Conservation (phyloP, 2,329 filamentous ascomycete genomes). For the Cladosporium sphaerospermum region DNA sequence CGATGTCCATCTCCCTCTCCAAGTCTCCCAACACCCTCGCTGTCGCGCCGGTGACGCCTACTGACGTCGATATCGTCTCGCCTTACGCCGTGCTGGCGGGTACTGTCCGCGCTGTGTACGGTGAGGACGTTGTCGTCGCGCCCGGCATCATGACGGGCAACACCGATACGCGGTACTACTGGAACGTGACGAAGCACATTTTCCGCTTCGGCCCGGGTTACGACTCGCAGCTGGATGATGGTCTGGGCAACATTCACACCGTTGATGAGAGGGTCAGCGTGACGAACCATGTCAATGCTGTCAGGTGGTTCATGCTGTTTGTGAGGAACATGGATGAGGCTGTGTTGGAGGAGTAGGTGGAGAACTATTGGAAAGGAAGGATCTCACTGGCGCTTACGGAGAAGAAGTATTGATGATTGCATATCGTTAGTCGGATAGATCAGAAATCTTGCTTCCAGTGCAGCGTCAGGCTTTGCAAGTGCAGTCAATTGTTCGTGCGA, state of each 20-base stretch:
- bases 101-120: slow-evolving; percentile 40
- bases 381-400: no score
- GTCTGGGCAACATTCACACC: slow-evolving; percentile 29
- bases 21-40: slow-evolving; percentile 22
- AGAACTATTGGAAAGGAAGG: no score
- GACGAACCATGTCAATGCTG: slow-evolving; percentile 37
- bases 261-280: slow-evolving; percentile 31
- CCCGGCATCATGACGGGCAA: slow-evolving; percentile 34
- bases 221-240: slow-evolving; percentile 23
- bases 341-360: slow-evolving; percentile 20
- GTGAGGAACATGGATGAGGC: slow-evolving; percentile 42
- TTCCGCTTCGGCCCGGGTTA: slow-evolving; percentile 33
- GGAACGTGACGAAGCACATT: slow-evolving; percentile 31
- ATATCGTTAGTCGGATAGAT: no score
- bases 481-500: no score
- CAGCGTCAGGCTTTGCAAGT: no score
- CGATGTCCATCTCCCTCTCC: slow-evolving; percentile 28
- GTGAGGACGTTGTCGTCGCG: slow-evolving; percentile 33
- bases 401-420: no score
- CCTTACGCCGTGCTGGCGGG: slow-evolving; percentile 33
- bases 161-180: slow-evolving; percentile 31
- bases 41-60: slow-evolving; percentile 31
- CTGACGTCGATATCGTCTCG: slow-evolving; percentile 29
- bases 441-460: no score
- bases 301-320: slow-evolving; percentile 39